These are phyloP conservation scores for Phytophthora multivora DNA, from an alignment of 352 stramenopile species.

Conservation along the genomic window DNA sequence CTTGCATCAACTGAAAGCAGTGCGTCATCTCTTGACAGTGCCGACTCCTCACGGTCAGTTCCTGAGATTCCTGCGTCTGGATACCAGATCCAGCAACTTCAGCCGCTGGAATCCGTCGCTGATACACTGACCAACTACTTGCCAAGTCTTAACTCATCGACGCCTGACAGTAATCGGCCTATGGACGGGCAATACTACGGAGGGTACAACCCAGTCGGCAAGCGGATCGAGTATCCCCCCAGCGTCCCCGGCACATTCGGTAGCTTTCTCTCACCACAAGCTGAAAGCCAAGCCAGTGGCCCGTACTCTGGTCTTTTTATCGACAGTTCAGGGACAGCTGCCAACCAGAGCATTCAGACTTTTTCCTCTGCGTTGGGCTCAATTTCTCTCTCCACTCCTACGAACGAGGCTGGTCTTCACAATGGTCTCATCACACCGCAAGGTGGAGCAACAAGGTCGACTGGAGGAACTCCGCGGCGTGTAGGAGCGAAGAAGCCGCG, in stretches of 20 bases:
- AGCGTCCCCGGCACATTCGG: slow-evolving; percentile 8
- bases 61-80: slow-evolving; percentile 2
- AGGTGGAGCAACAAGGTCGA: slow-evolving; percentile 1
- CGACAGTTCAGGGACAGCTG: slow-evolving; percentile 19
- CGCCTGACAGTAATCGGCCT: slow-evolving; percentile 1
- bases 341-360: slow-evolving; percentile 21
- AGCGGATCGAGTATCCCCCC: slow-evolving; percentile 2
- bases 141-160: slow-evolving; percentile 15
- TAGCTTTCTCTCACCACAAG: slow-evolving; percentile 15
- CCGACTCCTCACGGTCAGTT: slow-evolving; percentile 7
- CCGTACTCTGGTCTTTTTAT: slow-evolving; percentile 35
- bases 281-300: slow-evolving; percentile 3
- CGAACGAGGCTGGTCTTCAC: slow-evolving; percentile 14
- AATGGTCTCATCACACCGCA: slow-evolving; percentile 35
- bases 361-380: slow-evolving; percentile 33
- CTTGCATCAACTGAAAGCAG: slow-evolving; percentile 16
- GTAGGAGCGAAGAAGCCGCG: slow-evolving; percentile 62
- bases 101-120: slow-evolving; percentile 33
- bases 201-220: slow-evolving; percentile 18
- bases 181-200: slow-evolving; percentile 28
- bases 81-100: slow-evolving; percentile 36
- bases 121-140: slow-evolving; percentile 50
- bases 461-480: slow-evolving; percentile 22
- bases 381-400: slow-evolving; percentile 30
- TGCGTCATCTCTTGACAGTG: slow-evolving; percentile 3